These are phyloP conservation scores for Cicer bijugum DNA, from an alignment of 306 rosid species.

Conservation along the genomic window DNA sequence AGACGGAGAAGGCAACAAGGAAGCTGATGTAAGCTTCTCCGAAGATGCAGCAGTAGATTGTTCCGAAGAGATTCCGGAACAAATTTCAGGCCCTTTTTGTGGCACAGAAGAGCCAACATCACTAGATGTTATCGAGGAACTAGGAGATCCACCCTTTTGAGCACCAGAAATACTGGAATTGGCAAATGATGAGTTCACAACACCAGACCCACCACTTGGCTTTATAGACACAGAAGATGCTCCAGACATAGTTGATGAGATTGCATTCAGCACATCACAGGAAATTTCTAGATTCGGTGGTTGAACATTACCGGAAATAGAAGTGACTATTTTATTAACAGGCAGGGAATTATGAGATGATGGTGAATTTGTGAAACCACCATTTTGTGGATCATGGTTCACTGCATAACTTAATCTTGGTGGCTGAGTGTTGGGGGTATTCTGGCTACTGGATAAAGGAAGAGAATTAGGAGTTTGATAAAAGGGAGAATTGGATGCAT, in stretches of 20 bases:
- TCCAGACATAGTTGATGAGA: slow-evolving; percentile 50
- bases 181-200: slow-evolving; percentile 44
- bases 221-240: slow-evolving; percentile 57
- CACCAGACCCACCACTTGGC: slow-evolving; percentile 52
- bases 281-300: slow-evolving; percentile 55
- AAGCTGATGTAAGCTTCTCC: slow-evolving; percentile 47
- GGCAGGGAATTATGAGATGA: slow-evolving; percentile 56
- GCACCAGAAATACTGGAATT: slow-evolving; percentile 50
- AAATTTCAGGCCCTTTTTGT: slow-evolving; percentile 50
- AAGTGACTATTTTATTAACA: slow-evolving; percentile 57
- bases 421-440: slow-evolving; percentile 68
- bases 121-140: slow-evolving; percentile 47
- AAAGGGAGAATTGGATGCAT: slow-evolving; percentile 49
- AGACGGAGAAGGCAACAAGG: slow-evolving; percentile 44
- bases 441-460: slow-evolving; percentile 65
- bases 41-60: slow-evolving; percentile 51
- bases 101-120: slow-evolving; percentile 48
- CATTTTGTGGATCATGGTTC: slow-evolving; percentile 65
- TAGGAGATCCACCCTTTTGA: slow-evolving; percentile 58
- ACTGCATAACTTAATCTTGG: slow-evolving; percentile 61
- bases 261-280: slow-evolving; percentile 53
- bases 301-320: slow-evolving; percentile 52
- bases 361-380: slow-evolving; percentile 49
- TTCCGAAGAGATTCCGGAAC: slow-evolving; percentile 41
- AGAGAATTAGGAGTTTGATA: slow-evolving; percentile 56